Base-by-base conservation (phyloP, 2,329 filamentous ascomycete species). In the Penicillium oxalicum region DNA sequence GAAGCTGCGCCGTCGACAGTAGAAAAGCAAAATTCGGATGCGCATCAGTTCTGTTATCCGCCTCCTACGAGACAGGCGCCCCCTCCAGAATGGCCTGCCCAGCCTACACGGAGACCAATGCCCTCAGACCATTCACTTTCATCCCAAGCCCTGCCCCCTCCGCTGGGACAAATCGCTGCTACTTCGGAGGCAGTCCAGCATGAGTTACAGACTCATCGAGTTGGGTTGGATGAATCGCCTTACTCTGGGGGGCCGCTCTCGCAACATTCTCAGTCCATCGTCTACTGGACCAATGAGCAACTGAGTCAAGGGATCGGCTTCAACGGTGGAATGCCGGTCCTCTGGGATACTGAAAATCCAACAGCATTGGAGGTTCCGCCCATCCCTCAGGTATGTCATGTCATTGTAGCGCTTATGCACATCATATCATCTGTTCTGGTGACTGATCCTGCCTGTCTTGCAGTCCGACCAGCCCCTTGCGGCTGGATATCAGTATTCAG, bases 21-120 rank as follows among this genome's bases (percentile, higher is more conserved):
- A 11, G 46, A 36, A 4, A 12, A 18, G 5, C 49, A 56, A 12
- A 37, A 32, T n/a, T 29, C 41, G 4, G 47, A 51, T 41, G 24
- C 48, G 13, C 41, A 47, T 26, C 50, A 54, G 7, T 56, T 58
- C n/a, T 45, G 52, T 44, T 57, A 62, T 47, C 51, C 53, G 39
- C 44, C 49, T 6, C 48, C 33, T 25, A 43, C 51, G 9, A 38
- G 42, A 13, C 55, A 59, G 33, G 32, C 45, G 9, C 44, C 37
- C 28, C 38, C 28, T 41, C 42, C 44, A 29, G 33, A 43, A 35
- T 55, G 54, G 56, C 45, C 47, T 34, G 24, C n/a, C 25, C 53
- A 50, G 18, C 24, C 42, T 12, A 26, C 29, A 9, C 41, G 26
- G 13, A 44, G 47, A 39, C 26, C 36, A 7, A 11, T 11, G 36